Evolutionary conservation across 306 rosid genomes (phyloP).

Genomic region (Alnus rubra): DNA sequence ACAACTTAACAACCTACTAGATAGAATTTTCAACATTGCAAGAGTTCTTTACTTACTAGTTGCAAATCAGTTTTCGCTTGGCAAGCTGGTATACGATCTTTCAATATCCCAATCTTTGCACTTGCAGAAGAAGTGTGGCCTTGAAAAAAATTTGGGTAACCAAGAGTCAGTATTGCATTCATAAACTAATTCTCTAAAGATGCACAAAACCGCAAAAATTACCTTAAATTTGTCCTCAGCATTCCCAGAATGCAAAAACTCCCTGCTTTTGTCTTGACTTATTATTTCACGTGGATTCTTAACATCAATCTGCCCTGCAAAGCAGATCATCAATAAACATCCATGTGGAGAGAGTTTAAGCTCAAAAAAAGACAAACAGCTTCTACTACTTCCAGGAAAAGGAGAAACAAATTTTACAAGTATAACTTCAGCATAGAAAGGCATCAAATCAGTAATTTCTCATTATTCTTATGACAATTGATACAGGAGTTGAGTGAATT

Average conservation of each 20-base stretch:
- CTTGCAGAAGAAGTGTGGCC: conserved; percentile 97
- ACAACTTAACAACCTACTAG: conserved; percentile 7
- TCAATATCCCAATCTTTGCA: conserved; percentile 60
- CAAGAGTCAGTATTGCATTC: conserved; percentile 44
- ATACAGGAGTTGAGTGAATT: not conserved
- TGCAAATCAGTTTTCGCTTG: conserved; percentile 70
- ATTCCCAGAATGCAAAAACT: conserved; percentile 90
- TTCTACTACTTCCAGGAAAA: no score
- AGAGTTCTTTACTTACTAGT: conserved; percentile 41
- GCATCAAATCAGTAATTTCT: conserved; percentile 21
- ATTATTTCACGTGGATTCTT: conserved; percentile 92
- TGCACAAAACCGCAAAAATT: conserved; percentile 26
- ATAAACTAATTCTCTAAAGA: conserved; percentile 19
- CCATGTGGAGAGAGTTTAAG: conserved; percentile 8
- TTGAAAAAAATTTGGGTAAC: conserved; percentile 78
- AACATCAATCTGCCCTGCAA: conserved; percentile 75
- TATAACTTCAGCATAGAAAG: conserved; percentile 7
- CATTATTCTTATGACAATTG: conserved; percentile 20
- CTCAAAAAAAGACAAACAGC: conserved; percentile 5
- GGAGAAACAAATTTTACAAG: not conserved
- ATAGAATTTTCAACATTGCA: not conserved
- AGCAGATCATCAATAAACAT: conserved; percentile 10
- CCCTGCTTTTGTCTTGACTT: conserved; percentile 95
- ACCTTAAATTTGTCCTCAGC: conserved; percentile 93
- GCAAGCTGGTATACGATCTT: conserved; percentile 70